Evolutionary conservation across 495 filamentous ascomycete species (phyloP), one percentile per base, ranked within the genome.

Genomic region (Penicillium arizonense): DNA sequence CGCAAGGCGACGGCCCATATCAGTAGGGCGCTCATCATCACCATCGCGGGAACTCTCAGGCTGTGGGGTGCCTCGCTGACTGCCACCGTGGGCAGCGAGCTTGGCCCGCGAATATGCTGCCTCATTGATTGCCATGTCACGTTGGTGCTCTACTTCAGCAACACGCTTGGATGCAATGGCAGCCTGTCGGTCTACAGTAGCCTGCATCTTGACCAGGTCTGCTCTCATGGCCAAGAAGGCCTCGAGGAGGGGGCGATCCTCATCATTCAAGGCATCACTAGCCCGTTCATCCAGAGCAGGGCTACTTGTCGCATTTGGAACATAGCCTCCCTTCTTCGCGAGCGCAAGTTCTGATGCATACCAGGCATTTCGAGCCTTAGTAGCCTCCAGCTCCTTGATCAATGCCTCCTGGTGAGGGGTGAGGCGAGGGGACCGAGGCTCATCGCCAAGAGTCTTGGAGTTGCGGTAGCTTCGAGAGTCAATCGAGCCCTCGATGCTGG

Each of bases 81-180:
- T 90, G 14, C 87, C 86, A 46, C 83, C 80, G 53, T 90, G 88
- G 2, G 91, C 91, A 35, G 91, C 94, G 14, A 96, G 77, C 61
- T 90, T 96, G 6, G 95, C 89, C 62, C 96, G 96, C 20, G 91
- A 90, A 74, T 97, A 97, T 1, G 91, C 88, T 0, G 95, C 94
- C 69, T 97, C 95, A 54, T 83, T 87, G 36, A 99, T 82, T 14
- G 94, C 94, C 16, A 87, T 85, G 71, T 99, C 95, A 44, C 95
- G 77, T 68, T 97, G 92, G 53, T 88, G 90, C 67, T 97, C 94
- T 7, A 94, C 85, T 61, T 96, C 91, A 3, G 93, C 92, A 57
- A 99, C 90, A 52, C 89, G 82, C 62, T 88, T 90, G 4, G 91
- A 92, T 5, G 95, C 91, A 32, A 87, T 77, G 9, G 87, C 75